Evolutionary conservation across 2,329 filamentous ascomycete genomes (phyloP), one percentile per base, ranked within the genome.

Genomic region (Coniochaeta sp.): DNA sequence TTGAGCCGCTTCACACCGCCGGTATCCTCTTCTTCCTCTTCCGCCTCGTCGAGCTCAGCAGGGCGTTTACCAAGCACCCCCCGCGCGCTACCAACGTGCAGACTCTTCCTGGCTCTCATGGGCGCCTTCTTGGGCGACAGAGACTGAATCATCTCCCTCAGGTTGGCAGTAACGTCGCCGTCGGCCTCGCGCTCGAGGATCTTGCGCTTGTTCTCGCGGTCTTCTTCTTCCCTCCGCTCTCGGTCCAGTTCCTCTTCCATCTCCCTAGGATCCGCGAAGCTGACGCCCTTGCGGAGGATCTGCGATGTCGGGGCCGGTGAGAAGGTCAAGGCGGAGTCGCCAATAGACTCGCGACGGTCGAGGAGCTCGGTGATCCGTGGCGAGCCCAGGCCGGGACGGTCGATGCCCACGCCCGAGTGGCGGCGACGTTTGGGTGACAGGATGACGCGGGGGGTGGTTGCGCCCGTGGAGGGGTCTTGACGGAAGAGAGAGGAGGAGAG

Each of bases 111-210:
- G 16, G 85, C 85, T 60, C 81, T 85, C 54, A 56, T 22, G 26
- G 54, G 32, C 17, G 30, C 19, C 7, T 91, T 90, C 73, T 89
- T 90, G 0, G 90, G 90, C 26, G 89, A 91, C 63, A 93, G 78
- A 60, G 85, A 89, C 62, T 89, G 82, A 62, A 93, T 93, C 83
- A 91, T 88, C 64, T 91, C 88, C 63, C 85, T 89, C 50, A 93
- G 74, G 63, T 85, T 90, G 38, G 86, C 73, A 0, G 88, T 89
- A 2, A 77, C 79, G 63, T 90, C 88, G 58, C 76, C 73, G 65
- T 82, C 73, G 6, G 75, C 77, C 65, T 83, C 81, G 34, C 80
- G 77, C 66, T 85, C 79, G 22, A 83, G 74, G 52, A 83, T 80
- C 55, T 75, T 79, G n/a, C 81, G 79, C 10, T 79, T 77, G 66